Base-by-base conservation (phyloP, 2,329 filamentous ascomycete genomes). In the Tricladium varicosporioides region DNA sequence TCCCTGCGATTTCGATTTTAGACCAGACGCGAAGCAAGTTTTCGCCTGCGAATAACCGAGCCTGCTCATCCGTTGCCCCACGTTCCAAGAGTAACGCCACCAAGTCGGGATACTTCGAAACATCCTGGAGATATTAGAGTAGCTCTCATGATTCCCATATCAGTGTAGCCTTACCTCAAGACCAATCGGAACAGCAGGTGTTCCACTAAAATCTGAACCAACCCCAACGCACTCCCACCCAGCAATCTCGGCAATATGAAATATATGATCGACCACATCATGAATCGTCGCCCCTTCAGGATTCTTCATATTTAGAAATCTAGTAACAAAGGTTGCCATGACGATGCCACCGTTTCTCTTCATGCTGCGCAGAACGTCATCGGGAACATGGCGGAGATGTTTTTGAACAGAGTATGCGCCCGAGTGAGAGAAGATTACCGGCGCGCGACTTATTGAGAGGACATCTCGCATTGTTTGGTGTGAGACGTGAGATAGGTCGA, bases 401-500 rank as follows among this genome's bases (percentile, higher is more conserved):
- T 81, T 79, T 60, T 82, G 86, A 9, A 87, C 64, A 0, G 78
- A 74, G 61, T 83, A 78, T 2, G 80, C 81, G 1, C 80, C 83
- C 53, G 81, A 84, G 67, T 89, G 86, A 50, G 80, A 83, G 75
- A 86, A 88, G 19, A 88, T 84, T 0, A 86, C 80, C 0, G 85
- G 85, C 1, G 84, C 83, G 47, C 75, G 69, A 8, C 72, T 71
- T 0, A 73, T 18, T 2, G 73, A 72, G 1, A 89, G 74, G 0
- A 83, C 81, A 65, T 87, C 80, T 9, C 78, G 75, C 83, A 87
- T 87, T 0, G 85, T 87, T 56, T 84, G 79, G 32, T 76, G 72
- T 55, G 78, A 83, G 13, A 85, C 81, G 67, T 89, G 86, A 5
- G 80, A 76, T 42, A 89, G 76, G 67, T 89, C 86, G 32, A 88